Evolutionary conservation across 495 filamentous ascomycete genomes (phyloP).

Genomic region (Trypethelium eluteriae): DNA sequence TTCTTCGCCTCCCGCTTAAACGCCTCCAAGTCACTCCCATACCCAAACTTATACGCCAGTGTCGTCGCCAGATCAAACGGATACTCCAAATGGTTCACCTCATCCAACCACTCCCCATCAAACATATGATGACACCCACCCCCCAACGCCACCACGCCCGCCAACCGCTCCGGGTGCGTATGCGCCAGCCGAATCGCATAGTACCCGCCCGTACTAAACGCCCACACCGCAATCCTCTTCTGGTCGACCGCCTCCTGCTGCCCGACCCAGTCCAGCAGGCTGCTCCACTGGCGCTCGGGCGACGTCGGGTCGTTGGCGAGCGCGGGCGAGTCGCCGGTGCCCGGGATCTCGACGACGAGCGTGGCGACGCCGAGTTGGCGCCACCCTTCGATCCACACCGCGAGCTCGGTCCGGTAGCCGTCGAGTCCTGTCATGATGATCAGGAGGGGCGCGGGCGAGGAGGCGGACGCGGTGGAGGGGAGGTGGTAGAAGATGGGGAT

Average conservation of each 20-base stretch:
- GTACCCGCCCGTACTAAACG: constrained; percentile 66
- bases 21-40: constrained; percentile 46
- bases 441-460: constrained; percentile 49
- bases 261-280: constrained; percentile 59
- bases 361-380: constrained; percentile 49
- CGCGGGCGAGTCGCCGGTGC: constrained; percentile 71
- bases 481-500: constrained; percentile 61
- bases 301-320: constrained; percentile 47
- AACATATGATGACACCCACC: constrained; percentile 68
- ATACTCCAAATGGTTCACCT: constrained; percentile 68
- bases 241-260: constrained; percentile 53
- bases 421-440: constrained; percentile 70
- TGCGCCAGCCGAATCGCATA: constrained; percentile 68
- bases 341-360: constrained; percentile 66
- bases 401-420: constrained; percentile 72
- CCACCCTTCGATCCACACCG: constrained; percentile 59
- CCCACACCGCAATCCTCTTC: constrained; percentile 59
- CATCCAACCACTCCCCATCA: constrained; percentile 54
- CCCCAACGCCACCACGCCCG: constrained; percentile 61
- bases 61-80: constrained; percentile 60
- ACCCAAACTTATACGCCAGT: constrained; percentile 67
- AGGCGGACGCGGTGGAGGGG: constrained; percentile 39
- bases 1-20: constrained; percentile 56
- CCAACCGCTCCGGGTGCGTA: constrained; percentile 54
- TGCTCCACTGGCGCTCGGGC: constrained; percentile 53